Conservation (phyloP, 345 rosid species). For the Heritiera fomes region DNA sequence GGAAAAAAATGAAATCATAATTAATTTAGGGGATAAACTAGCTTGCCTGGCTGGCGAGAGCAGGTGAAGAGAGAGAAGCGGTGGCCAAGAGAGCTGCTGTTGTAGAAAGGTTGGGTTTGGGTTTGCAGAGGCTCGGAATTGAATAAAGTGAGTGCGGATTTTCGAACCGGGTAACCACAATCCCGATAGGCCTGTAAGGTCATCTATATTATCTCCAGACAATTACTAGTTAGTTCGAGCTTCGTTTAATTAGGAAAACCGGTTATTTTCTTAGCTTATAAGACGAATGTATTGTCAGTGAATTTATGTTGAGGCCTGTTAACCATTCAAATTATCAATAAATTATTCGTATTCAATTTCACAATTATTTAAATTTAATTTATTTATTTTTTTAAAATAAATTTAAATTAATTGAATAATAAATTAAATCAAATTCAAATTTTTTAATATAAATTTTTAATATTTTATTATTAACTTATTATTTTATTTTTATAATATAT, state of each 20-base stretch:
- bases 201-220: conserved; percentile 3
- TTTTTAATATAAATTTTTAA: too few species aligned
- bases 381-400: too few species aligned
- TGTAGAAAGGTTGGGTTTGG: conserved; percentile 21
- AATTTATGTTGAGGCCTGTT: too few species aligned
- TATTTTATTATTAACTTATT: too few species aligned
- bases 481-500: too few species aligned
- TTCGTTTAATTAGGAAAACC: not conserved
- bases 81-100: conserved; percentile 39
- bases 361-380: too few species aligned
- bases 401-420: too few species aligned
- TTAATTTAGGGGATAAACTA: not conserved
- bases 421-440: too few species aligned
- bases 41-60: conserved; percentile 58
- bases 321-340: too few species aligned
- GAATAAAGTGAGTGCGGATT: conserved; percentile 22
- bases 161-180: conserved; percentile 32
- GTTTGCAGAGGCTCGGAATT: conserved; percentile 30
- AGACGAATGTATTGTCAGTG: too few species aligned
- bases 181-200: conserved; percentile 33
- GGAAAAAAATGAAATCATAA: not conserved
- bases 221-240: conserved; percentile 3
- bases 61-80: conserved; percentile 46
- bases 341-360: too few species aligned
- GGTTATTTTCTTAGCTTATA: not conserved